These are phyloP conservation scores for Amanita molliuscula DNA, from an alignment of 768 basidiomycete species.

Conservation along the genomic window DNA sequence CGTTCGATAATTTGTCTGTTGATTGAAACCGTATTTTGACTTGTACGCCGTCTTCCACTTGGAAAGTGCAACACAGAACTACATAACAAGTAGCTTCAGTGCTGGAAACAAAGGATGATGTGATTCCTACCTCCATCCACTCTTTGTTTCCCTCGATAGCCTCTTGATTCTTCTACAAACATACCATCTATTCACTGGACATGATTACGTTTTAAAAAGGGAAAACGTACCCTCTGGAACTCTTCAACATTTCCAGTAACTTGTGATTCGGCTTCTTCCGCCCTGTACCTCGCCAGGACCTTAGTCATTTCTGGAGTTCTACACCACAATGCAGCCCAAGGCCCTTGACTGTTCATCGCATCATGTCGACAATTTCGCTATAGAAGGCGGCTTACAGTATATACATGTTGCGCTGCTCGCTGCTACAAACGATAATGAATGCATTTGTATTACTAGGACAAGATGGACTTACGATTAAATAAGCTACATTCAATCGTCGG, in stretches of 20 bases:
- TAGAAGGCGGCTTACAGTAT: not conserved
- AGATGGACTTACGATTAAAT: not conserved
- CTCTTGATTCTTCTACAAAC: not conserved
- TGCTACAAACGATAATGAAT: not conserved
- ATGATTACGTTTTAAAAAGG: not conserved
- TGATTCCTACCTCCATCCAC: not conserved
- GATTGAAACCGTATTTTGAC: not conserved
- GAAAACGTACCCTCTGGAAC: not conserved
- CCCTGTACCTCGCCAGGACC: not conserved
- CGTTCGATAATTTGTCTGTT: not conserved
- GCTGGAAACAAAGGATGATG: not conserved
- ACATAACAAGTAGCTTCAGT: not conserved
- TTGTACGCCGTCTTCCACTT: not conserved
- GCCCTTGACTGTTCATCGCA: not conserved
- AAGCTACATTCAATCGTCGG: not conserved
- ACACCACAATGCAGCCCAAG: not conserved
- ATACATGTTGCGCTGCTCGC: too few relatives aligned
- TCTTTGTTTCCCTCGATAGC: slow-evolving; percentile 1
- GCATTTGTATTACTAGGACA: not conserved
- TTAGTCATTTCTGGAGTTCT: not conserved
- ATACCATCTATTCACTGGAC: not conserved
- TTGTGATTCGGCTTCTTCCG: not conserved
- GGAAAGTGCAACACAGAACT: slow-evolving; percentile 2
- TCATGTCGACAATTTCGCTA: not conserved
- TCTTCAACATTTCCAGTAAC: not conserved